Evolutionary conservation across 495 filamentous ascomycete species (phyloP), one percentile per base, ranked within the genome.

Genomic region (Niebla homalea): DNA sequence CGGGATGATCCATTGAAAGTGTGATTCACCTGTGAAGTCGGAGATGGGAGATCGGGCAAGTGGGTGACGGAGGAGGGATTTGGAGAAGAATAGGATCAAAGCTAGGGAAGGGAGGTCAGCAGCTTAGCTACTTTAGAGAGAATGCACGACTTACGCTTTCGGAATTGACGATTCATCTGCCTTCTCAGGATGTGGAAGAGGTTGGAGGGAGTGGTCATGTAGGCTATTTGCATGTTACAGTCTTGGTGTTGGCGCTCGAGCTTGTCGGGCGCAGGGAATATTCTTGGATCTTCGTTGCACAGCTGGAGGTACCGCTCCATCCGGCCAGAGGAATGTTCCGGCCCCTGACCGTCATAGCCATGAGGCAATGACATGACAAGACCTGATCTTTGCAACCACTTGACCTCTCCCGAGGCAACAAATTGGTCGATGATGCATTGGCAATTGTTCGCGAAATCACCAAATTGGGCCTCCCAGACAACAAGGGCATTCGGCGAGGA

Each of bases 371-470:
- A 94, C 70, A 96, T 79, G 51, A 97, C 86, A 37, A 98, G 77
- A 57, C 92, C 92, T 51, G 88, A 93, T 59, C 92, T 83, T 72
- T 98, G 92, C 66, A 95, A 79, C 92, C 92, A 98, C 74, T 98
- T 98, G 48, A 84, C 81, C 68, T 98, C 92, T 60, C 93, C 92
- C 38, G 93, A 93, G 37, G 93, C 92, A 58, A 98, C 80, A 70
- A 98, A 98, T 70, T 98, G 92, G 67, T 98, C 92, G 62, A 96
- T 89, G 70, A 98, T 93, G 66, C 89, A 94, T 67, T 98, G 92
- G 40, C 89, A 87, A 67, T 95, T 97, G 78, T 98, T 98, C 73
- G 89, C 92, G 57, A 98, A 98, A 68, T 98, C 92, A 72, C 92
- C 92, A 65, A 98, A 98, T 70, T 98, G 92, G 29, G 92, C 92